Evolutionary conservation across 495 filamentous ascomycete genomes (phyloP).

Genomic region (Friedmanniomyces simplex): DNA sequence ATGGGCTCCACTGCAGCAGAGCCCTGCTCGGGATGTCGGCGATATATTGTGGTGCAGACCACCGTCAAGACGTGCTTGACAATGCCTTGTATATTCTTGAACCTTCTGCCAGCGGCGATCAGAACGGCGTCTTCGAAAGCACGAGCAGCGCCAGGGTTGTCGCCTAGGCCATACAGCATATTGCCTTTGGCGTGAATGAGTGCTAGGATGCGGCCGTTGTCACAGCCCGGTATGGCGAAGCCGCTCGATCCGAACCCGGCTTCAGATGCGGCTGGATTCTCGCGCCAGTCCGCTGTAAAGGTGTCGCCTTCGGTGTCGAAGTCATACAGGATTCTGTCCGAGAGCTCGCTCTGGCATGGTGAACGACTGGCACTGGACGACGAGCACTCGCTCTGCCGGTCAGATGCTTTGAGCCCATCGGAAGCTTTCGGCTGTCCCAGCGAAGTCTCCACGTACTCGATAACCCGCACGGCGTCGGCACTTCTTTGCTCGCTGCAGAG

Average conservation of each 20-base stretch:
- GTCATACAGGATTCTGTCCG: constrained; percentile 49
- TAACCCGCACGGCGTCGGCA: constrained; percentile 78
- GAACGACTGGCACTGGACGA: constrained; percentile 39
- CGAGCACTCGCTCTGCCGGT: constrained; percentile 47
- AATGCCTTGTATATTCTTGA: constrained; percentile 64
- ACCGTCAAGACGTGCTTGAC: constrained; percentile 73
- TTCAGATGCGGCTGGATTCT: constrained; percentile 29
- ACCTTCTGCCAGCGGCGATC: constrained; percentile 66
- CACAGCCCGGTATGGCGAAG: constrained; percentile 73
- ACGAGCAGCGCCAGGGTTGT: constrained; percentile 70
- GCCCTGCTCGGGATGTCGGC: constrained; percentile 14
- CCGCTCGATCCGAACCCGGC: constrained; percentile 71
- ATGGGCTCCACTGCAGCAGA: constrained; percentile 47
- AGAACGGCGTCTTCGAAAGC: constrained; percentile 94
- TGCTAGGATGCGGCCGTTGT: constrained; percentile 88
- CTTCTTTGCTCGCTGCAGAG: constrained; percentile 72
- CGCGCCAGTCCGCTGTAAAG: constrained; percentile 21
- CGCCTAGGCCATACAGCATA: constrained; percentile 87
- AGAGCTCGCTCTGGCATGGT: constrained; percentile 41
- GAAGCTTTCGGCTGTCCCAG: constrained; percentile 46
- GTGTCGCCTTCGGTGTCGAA: constrained; percentile 42
- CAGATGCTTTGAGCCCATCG: constrained; percentile 41
- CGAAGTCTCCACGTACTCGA: constrained; percentile 75
- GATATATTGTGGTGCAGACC: constrained; percentile 35
- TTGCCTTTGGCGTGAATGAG: constrained; percentile 96